Percentiles rank a stretch among this genome's conserved stretches.
phyloP scores from a whole-genome alignment of 2,329 filamentous ascomycete genomes.

The Cytospora piceicola region DNA sequence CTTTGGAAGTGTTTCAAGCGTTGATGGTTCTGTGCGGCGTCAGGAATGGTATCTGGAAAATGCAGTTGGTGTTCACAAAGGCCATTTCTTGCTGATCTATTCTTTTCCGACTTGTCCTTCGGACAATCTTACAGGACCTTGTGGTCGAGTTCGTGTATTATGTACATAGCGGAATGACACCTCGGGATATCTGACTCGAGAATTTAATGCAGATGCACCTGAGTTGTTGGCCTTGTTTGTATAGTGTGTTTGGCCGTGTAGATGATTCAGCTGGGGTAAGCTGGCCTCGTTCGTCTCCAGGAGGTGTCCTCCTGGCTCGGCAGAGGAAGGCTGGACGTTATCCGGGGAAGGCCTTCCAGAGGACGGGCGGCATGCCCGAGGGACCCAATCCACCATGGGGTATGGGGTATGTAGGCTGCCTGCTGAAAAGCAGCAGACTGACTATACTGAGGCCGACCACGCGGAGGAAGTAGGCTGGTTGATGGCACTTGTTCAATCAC shows the following conservation, averaged over 20 bases:
- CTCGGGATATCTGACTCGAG: conserved; percentile 5
- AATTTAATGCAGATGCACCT: conserved; percentile 7
- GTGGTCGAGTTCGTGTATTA: conserved; percentile 21
- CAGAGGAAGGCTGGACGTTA: neutral
- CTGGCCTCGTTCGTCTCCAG: neutral
- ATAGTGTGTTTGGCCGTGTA: neutral
- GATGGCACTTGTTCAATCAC: neutral
- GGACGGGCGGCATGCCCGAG: neutral
- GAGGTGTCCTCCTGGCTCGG: neutral
- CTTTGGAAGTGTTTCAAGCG: neutral
- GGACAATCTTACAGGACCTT: conserved; percentile 20
- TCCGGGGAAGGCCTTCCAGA: neutral
- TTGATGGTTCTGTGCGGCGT: neutral
- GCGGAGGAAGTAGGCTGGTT: neutral
- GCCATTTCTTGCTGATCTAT: conserved; percentile 1
- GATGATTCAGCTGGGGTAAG: neutral
- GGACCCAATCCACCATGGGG: neutral
- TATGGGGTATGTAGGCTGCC: neutral
- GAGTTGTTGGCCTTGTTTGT: neutral
- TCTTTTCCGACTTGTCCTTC: conserved; percentile 20
- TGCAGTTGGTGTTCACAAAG: neutral
- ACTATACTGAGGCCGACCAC: neutral
- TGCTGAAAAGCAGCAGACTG: neutral
- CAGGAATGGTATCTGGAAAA: neutral
- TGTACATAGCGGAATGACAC: conserved; percentile 20